These are phyloP conservation scores for Grifola frondosa DNA, from an alignment of 1,284 basidiomycete genomes.

Conservation along the genomic window DNA sequence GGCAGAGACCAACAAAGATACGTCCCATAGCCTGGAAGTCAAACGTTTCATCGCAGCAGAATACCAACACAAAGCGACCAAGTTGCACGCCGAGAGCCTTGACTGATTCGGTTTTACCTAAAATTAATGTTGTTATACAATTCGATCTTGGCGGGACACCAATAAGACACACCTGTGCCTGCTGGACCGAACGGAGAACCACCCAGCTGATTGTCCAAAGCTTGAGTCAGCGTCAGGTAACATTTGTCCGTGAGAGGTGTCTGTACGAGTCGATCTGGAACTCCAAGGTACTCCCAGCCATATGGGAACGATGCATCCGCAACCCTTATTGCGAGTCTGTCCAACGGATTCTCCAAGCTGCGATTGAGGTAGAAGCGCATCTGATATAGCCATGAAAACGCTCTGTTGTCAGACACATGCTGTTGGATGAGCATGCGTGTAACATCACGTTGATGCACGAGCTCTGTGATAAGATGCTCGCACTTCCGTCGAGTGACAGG, in stretches of 20 bases:
- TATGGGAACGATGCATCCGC: constrained; percentile 96
- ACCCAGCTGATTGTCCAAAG: constrained; percentile 91
- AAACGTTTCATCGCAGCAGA: constrained; percentile 99
- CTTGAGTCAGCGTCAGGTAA: constrained; percentile 96
- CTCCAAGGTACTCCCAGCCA: constrained; percentile 98
- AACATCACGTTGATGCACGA: constrained; percentile 97
- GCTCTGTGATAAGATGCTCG: constrained; percentile 98
- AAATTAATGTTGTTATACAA: constrained; percentile 4
- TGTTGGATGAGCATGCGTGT: constrained; percentile 78
- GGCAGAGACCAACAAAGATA: constrained; percentile 97
- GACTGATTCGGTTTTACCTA: constrained; percentile 98
- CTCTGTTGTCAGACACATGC: constrained; percentile 61
- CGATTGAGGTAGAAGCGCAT: constrained; percentile 97
- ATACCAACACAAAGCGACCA: constrained; percentile 96
- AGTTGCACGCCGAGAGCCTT: constrained; percentile 98
- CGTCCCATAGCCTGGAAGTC: constrained; percentile 99
- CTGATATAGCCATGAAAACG: constrained; percentile 95
- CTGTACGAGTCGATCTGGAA: constrained; percentile 95
- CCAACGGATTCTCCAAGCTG: constrained; percentile 69
- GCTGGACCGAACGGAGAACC: constrained; percentile 98
- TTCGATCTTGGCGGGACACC: not conserved
- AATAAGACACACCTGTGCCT: constrained; percentile 73
- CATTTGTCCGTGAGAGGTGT: constrained; percentile 98
- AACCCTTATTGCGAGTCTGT: constrained; percentile 79
- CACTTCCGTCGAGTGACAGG: constrained; percentile 93